Percentiles rank a stretch among this genome's conserved stretches.
phyloP scores from a whole-genome alignment of 768 basidiomycete genomes.

The Russula brevipes region DNA sequence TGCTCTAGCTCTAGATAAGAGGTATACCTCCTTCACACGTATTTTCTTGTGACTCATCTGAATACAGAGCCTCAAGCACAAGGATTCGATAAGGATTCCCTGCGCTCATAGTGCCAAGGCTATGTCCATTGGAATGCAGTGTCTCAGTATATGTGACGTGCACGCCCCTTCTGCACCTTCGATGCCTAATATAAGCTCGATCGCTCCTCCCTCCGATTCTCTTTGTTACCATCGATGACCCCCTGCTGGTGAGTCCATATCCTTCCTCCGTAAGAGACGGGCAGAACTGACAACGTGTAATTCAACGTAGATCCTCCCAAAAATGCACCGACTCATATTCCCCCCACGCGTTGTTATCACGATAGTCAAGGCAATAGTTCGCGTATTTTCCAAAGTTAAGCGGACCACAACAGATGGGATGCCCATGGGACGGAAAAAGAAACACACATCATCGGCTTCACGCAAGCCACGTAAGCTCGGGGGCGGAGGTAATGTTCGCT shows the following conservation, averaged over 20 bases:
- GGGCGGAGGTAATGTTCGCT: background rate
- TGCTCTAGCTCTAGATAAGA: background rate
- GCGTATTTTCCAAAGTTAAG: constrained; percentile 1
- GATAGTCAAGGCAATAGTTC: constrained; percentile 1
- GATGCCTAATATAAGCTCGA: constrained; percentile 15
- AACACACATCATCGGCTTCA: background rate
- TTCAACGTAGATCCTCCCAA: background rate
- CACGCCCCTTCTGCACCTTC: constrained; percentile 13
- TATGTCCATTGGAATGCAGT: constrained; percentile 5
- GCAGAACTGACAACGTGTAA: background rate
- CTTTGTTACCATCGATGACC: background rate
- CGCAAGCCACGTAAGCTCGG: background rate
- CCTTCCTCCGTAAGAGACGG: background rate
- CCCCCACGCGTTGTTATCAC: background rate
- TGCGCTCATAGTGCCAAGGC: background rate
- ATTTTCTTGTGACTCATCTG: background rate
- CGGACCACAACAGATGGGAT: background rate
- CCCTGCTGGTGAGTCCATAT: background rate
- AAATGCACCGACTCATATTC: background rate
- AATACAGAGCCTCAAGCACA: background rate
- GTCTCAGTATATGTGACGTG: constrained; percentile 13
- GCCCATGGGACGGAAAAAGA: background rate
- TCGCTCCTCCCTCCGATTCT: background rate
- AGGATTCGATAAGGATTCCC: background rate
- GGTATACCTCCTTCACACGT: background rate